Evolutionary conservation across 140 eudicot species (phyloP), one percentile per base, ranked within the genome.

Genomic region (Ambrosia hybrid): DNA sequence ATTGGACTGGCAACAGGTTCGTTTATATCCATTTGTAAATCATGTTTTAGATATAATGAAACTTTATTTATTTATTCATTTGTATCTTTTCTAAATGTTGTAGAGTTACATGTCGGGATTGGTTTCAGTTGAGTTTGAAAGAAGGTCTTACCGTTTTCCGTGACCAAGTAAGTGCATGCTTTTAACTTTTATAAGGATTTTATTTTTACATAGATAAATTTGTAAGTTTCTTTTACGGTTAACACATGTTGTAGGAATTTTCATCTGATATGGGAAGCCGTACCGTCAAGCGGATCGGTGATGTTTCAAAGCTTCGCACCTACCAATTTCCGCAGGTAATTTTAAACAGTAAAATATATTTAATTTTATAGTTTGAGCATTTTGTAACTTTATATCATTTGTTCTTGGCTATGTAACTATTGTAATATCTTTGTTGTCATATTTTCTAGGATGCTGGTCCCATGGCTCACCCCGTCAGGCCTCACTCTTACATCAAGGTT

Each of bases 381-480:
- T 21, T 21, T 21, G 26, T 21, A 21, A 21, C 26, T 21, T 21
- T 21, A 21, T 63, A 65, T 37, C 11, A 13, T 59, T 11, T 45
- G 17, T n/a, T 5, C 39, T 61, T 55, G 38, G 53, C 62, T 78
- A 43, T 65, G 45, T 37, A 51, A 38, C 13, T 12, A 5, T n/a
- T n/a, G n/a, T 65, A n/a, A 10, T 52, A 41, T 51, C 12, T 26
- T 36, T 66, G 49, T 51, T 36, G 38, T 52, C 41, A 33, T 61
- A 5, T 84, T 53, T 87, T 75, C 67, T 78, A 94, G 99, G 99
- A 94, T 83, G 91, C 96, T 13, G 97, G 99, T 75, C 99, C 99
- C 59, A 90, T 94, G 99, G 99, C 99, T 85, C 99, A 94, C 84
- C 97, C 99, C 17, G 96, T 94, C 5, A 87, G 97, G 48, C 99